These are phyloP conservation scores for Drechslerella stenobrocha DNA, from an alignment of 2,329 filamentous ascomycete genomes.

Conservation along the genomic window DNA sequence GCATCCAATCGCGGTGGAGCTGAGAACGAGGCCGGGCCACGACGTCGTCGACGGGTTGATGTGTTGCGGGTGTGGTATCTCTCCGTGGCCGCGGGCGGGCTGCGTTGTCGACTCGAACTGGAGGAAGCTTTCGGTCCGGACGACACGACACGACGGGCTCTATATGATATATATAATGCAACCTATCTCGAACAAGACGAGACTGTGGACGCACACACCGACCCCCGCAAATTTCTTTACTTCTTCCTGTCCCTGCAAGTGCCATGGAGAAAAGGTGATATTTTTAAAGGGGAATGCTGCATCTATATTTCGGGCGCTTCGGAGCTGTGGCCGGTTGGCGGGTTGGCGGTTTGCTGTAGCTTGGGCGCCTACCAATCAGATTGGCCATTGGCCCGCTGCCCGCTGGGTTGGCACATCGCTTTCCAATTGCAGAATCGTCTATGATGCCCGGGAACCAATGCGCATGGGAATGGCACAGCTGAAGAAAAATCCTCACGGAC, in stretches of 20 bases:
- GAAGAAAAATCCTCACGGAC: too few relatives aligned
- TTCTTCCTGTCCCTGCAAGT: too few relatives aligned
- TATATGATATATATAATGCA: too few relatives aligned
- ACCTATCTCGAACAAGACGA: too few relatives aligned
- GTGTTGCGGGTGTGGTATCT: slow-evolving; percentile 1
- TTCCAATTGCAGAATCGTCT: too few relatives aligned
- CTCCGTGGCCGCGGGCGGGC: too few relatives aligned
- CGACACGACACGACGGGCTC: neutral
- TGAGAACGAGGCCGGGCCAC: neutral
- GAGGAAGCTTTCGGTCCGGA: neutral
- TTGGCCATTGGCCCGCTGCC: neutral
- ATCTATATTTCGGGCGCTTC: slow-evolving; percentile 2
- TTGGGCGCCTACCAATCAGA: neutral
- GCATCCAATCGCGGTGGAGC: neutral
- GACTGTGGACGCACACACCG: neutral
- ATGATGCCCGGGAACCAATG: too few relatives aligned
- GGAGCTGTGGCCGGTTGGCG: neutral
- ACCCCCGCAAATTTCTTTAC: neutral
- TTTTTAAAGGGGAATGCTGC: slow-evolving; percentile 2
- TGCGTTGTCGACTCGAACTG: neutral
- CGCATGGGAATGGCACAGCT: too few relatives aligned
- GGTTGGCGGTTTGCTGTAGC: slow-evolving; percentile 1
- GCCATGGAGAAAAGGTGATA: slow-evolving; percentile 4
- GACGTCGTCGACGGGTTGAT: neutral
- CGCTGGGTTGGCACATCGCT: too few relatives aligned